Conservation (phyloP, 2,329 filamentous ascomycete genomes). For the Calonectria crousiana region DNA sequence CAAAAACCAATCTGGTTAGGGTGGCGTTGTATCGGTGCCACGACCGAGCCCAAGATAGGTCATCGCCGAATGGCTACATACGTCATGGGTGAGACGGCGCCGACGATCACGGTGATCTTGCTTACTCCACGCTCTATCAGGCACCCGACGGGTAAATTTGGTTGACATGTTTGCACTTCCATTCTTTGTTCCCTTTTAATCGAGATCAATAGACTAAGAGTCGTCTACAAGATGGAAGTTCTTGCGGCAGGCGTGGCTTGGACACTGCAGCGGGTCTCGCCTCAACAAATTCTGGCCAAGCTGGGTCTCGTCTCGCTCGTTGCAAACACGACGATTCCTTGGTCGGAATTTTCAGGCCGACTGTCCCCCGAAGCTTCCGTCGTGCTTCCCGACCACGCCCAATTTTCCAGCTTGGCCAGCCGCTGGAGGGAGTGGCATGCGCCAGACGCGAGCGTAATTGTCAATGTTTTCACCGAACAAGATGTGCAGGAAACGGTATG, state of each 20-base stretch:
- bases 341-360: slow-evolving; percentile 21
- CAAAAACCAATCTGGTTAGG: no score
- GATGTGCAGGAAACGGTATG: slow-evolving; percentile 34
- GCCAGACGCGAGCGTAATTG: slow-evolving; percentile 18
- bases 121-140: background rate
- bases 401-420: background rate
- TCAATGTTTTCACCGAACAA: slow-evolving; percentile 16
- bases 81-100: background rate
- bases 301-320: slow-evolving; percentile 24
- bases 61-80: background rate
- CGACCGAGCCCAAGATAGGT: background rate
- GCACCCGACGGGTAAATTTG: background rate
- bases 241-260: slow-evolving; percentile 28
- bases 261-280: slow-evolving; percentile 3
- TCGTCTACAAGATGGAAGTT: slow-evolving; percentile 22
- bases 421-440: slow-evolving; percentile 37
- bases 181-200: background rate
- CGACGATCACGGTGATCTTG: background rate
- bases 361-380: slow-evolving; percentile 28
- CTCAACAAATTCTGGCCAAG: slow-evolving; percentile 14
- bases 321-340: background rate
- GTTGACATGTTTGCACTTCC: background rate
- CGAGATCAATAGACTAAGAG: background rate
- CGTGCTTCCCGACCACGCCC: background rate
- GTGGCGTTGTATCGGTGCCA: no score